Conservation (phyloP, 2,329 filamentous ascomycete species). For the Trichoderma endophyticum region DNA sequence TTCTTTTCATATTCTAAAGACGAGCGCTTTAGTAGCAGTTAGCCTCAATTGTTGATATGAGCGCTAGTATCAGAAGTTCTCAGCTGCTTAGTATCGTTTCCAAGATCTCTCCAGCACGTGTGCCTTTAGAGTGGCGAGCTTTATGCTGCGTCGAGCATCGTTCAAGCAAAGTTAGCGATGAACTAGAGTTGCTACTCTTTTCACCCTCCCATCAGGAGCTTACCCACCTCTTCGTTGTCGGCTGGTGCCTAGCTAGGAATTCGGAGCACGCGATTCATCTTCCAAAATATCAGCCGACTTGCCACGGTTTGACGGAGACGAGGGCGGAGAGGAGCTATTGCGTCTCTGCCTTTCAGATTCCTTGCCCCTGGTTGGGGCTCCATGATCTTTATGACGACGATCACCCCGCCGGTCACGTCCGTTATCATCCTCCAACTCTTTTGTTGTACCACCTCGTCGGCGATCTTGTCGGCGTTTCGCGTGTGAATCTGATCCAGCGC, state of each 20-base stretch:
- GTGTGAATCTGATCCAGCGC: conserved; percentile 11
- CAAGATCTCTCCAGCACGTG: background rate
- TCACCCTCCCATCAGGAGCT: conserved; percentile 9
- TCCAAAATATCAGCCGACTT: conserved; percentile 56
- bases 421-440: background rate
- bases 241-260: conserved; percentile 21
- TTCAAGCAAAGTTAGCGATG: conserved; percentile 19
- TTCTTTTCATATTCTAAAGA: background rate
- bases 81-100: conserved; percentile 10
- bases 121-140: conserved; percentile 8
- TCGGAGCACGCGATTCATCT: conserved; percentile 29
- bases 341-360: conserved; percentile 38
- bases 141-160: conserved; percentile 17
- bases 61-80: conserved; percentile 27
- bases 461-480: conserved; percentile 8
- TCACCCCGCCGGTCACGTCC: conserved; percentile 12
- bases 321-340: conserved; percentile 52
- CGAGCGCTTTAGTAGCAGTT: conserved; percentile 20
- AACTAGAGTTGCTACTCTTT: background rate
- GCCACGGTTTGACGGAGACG: conserved; percentile 47
- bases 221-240: conserved; percentile 27
- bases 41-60: conserved; percentile 19
- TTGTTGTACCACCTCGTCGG: background rate
- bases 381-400: background rate
- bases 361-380: conserved; percentile 7